A percentile compares a stretch with the other conserved stretches of the same genome.
phyloP scores from a whole-genome alignment of 2,329 filamentous ascomycete genomes.

The Neofusicoccum ribis region DNA sequence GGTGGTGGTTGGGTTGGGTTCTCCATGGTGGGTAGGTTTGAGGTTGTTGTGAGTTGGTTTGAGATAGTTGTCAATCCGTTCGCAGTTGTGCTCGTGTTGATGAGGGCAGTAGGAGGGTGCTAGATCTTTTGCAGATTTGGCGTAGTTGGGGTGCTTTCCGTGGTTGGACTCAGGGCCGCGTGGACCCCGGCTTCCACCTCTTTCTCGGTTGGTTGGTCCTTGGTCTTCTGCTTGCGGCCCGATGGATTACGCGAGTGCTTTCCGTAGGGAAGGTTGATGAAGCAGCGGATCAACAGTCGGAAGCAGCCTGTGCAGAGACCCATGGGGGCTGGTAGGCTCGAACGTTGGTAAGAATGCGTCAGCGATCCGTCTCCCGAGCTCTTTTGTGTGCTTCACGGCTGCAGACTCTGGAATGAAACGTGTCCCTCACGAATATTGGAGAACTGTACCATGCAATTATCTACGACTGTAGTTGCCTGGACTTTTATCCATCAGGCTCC shows the following conservation, averaged over 20 bases:
- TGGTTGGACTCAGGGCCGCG: not conserved
- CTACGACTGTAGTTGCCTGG: no score
- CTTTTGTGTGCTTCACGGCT: no score
- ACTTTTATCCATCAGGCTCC: not conserved
- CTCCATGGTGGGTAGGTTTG: not conserved
- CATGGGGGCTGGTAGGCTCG: no score
- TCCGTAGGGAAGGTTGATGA: not conserved
- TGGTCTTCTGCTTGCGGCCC: not conserved
- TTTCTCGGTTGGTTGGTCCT: not conserved
- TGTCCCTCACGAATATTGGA: no score
- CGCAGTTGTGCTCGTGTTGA: not conserved
- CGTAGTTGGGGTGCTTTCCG: not conserved
- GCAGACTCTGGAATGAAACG: no score
- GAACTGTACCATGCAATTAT: no score
- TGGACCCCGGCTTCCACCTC: not conserved
- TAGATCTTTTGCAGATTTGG: not conserved
- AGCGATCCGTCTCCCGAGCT: no score
- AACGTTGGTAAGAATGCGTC: no score
- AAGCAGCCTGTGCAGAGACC: not conserved
- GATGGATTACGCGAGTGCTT: not conserved
- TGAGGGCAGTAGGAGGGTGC: not conserved
- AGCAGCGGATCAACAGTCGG: not conserved
- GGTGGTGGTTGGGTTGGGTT: not conserved
- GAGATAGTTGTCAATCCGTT: no score
- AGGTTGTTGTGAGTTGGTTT: not conserved